Conservation (phyloP, 805 yeast genomes). For the Torulaspora delbrueckii region DNA sequence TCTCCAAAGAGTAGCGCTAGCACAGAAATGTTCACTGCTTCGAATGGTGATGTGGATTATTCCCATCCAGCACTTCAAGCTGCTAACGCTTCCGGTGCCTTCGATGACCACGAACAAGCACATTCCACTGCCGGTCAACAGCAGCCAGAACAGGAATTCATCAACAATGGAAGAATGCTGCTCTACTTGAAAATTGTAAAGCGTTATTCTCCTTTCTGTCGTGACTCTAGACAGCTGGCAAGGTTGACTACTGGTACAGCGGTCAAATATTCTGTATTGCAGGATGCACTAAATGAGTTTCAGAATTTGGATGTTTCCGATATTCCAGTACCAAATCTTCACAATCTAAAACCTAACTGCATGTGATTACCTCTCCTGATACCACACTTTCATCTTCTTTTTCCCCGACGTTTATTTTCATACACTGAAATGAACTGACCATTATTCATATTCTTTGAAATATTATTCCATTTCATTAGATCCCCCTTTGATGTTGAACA, state of each 20-base stretch:
- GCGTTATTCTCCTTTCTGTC: conserved; percentile 44
- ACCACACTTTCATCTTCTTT: background rate
- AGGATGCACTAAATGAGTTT: conserved; percentile 38
- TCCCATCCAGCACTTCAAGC: conserved; percentile 38
- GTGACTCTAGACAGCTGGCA: conserved; percentile 44
- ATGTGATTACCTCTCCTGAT: conserved; percentile 5
- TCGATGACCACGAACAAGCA: conserved; percentile 28
- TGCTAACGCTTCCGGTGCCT: conserved; percentile 38
- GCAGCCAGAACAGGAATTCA: conserved; percentile 14
- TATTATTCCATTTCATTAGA: conserved; percentile 6
- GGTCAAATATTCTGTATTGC: conserved; percentile 40
- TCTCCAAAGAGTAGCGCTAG: conserved; percentile 12
- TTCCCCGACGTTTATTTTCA: background rate
- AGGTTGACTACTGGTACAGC: conserved; percentile 44
- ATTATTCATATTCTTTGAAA: conserved; percentile 10
- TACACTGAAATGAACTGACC: conserved; percentile 3
- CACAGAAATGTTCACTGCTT: conserved; percentile 16
- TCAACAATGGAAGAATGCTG: conserved; percentile 43
- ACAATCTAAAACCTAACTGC: conserved; percentile 31
- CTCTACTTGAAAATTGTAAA: conserved; percentile 54
- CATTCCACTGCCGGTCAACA: conserved; percentile 8
- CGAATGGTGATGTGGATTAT: conserved; percentile 25
- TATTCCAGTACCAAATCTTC: conserved; percentile 41
- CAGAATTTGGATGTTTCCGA: conserved; percentile 38
- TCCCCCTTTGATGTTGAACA: conserved; percentile 1